A percentile compares a stretch with the other conserved stretches of the same genome.
Conservation (phyloP, 75 land plant species). For the Isoetes taiwanensis region DNA sequence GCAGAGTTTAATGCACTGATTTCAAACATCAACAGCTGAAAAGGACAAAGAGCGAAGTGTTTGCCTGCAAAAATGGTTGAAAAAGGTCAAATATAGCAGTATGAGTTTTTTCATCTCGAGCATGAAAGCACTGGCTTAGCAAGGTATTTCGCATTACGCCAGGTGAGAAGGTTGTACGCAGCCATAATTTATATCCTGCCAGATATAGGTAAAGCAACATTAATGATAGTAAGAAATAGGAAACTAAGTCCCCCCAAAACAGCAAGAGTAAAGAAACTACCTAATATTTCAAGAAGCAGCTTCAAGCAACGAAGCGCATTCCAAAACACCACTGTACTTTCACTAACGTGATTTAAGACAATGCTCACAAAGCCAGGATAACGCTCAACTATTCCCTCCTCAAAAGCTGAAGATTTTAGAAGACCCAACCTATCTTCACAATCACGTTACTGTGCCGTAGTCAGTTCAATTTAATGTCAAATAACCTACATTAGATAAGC, state of each 20-base stretch:
- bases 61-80: constrained; percentile 75
- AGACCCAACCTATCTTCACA: constrained; percentile 50
- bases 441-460: too few relatives aligned
- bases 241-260: neutral
- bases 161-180: constrained; percentile 75
- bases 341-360: constrained; percentile 87
- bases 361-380: constrained; percentile 75
- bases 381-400: constrained; percentile 81
- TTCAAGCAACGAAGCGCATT: constrained; percentile 71
- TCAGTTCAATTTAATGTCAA: too few relatives aligned
- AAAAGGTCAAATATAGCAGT: constrained; percentile 92
- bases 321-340: constrained; percentile 60
- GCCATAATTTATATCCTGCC: constrained; percentile 83
- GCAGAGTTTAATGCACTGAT: neutral
- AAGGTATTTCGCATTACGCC: constrained; percentile 86
- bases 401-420: constrained; percentile 69
- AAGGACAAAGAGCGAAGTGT: neutral
- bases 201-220: neutral
- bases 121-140: constrained; percentile 91
- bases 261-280: constrained; percentile 16
- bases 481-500: neutral
- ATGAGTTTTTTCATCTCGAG: constrained; percentile 73
- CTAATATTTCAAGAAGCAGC: constrained; percentile 62
- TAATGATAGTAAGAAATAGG: neutral
- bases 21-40: neutral